Conservation (phyloP, 805 yeast genomes). For the Cyberlindnera mycetangii region DNA sequence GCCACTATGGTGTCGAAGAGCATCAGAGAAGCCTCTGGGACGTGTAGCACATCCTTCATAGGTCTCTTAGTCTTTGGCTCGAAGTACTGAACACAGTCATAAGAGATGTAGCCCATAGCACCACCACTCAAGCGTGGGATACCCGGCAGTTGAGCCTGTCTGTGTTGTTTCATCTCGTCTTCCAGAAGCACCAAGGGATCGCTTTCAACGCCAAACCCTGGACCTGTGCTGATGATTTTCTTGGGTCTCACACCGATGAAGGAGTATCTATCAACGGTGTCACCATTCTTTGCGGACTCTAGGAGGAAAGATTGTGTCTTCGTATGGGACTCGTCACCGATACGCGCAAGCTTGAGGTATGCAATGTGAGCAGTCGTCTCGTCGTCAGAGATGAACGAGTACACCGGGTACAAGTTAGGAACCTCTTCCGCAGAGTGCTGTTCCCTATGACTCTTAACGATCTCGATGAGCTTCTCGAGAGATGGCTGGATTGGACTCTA, state of each 20-base stretch:
- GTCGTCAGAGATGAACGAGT: slow-evolving; percentile 68
- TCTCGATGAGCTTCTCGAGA: slow-evolving; percentile 40
- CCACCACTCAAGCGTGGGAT: slow-evolving; percentile 89
- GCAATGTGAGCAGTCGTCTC: slow-evolving; percentile 88
- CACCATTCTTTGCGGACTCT: slow-evolving; percentile 89
- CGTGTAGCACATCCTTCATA: slow-evolving; percentile 71
- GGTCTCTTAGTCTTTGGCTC: slow-evolving; percentile 85
- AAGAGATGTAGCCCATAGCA: slow-evolving; percentile 92
- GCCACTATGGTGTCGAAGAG: slow-evolving; percentile 86
- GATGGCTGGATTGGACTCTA: slow-evolving; percentile 46
- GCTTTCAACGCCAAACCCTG: slow-evolving; percentile 47
- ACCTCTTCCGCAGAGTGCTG: slow-evolving; percentile 23
- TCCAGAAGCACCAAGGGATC: slow-evolving; percentile 83
- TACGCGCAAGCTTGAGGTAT: slow-evolving; percentile 69
- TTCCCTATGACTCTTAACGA: slow-evolving; percentile 36
- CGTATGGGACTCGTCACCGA: slow-evolving; percentile 48
- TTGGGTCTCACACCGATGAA: slow-evolving; percentile 87
- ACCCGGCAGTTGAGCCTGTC: slow-evolving; percentile 78
- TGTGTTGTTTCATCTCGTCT: slow-evolving; percentile 59
- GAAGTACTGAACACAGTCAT: slow-evolving; percentile 94
- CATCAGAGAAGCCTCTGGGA: slow-evolving; percentile 94
- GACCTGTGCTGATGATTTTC: slow-evolving; percentile 81
- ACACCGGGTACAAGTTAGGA: slow-evolving; percentile 81
- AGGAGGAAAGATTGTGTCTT: slow-evolving; percentile 73
- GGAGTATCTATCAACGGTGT: slow-evolving; percentile 84